Base-by-base conservation (phyloP, 176 grass and related monocot genomes). In the Phoenix roebelenii region DNA sequence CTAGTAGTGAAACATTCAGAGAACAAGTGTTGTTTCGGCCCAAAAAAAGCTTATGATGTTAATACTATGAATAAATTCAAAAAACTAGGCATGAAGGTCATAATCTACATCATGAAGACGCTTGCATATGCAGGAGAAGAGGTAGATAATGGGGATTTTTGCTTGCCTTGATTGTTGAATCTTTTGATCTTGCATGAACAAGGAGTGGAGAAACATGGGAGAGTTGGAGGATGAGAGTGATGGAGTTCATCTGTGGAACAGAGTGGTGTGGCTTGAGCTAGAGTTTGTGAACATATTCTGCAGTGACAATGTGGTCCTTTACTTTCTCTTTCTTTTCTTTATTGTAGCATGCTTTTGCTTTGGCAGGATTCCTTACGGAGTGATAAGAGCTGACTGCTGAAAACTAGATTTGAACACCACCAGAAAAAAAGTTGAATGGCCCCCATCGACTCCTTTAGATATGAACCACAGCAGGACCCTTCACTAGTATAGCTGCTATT, bases 181-280 rank as follows among this genome's bases (percentile, higher is more conserved):
- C 72, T 83, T 85, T 22, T 79, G 67, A 30, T 85, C 81, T 57
- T 77, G 82, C 79, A 68, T 16, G 62, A 79, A 49, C 59, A 82
- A 64, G 55, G 75, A 72, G 49, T 85, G 72, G 79, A 85, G 68
- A 69, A 83, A 65, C 76, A 76, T 76, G 64, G 67, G 62, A n/a
- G 66, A 55, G 17, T 60, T 48, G 54, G 68, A 58, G 50, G 69
- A 56, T n/a, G 54, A 3, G n/a, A n/a, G 35, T 20, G 10, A 16
- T 39, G 30, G 58, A 57, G 16, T 28, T 19, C 19, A 64, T 65
- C 63, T 20, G 17, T 30, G 73, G 51, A 39, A 60, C 61, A 59
- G 20, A n/a, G 59, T 58, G 23, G 64, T 22, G 55, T 68, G 4
- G 52, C 57, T 64, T 59, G 59, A 55, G 51, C 59, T 60, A 74